Evolutionary conservation across 306 rosid genomes (phyloP).

Genomic region (Castanospermum australe): DNA sequence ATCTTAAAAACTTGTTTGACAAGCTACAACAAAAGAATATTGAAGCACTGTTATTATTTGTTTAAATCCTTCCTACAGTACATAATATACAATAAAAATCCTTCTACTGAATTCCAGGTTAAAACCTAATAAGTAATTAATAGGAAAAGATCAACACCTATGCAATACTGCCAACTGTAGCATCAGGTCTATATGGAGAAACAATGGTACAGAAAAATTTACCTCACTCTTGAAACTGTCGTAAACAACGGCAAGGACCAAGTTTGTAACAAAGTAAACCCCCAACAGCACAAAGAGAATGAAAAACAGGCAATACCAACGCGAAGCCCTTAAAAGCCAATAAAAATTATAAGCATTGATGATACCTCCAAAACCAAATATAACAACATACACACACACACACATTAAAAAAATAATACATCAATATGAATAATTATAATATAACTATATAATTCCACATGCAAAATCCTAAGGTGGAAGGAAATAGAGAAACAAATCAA

Average conservation of each 20-base stretch:
- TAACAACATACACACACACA: too few relatives aligned
- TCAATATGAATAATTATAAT: neutral
- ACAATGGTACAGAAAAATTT: conserved; percentile 22
- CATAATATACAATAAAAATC: conserved; percentile 11
- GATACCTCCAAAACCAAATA: too few relatives aligned
- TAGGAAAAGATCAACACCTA: conserved; percentile 1
- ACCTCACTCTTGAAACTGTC: conserved; percentile 96
- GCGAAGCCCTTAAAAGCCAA: conserved; percentile 73
- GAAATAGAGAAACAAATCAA: neutral
- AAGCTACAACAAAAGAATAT: conserved; percentile 58
- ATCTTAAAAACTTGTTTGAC: conserved; percentile 72
- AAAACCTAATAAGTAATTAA: conserved; percentile 14
- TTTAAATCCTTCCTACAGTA: conserved; percentile 23
- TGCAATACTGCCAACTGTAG: conserved; percentile 9
- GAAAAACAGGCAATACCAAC: conserved; percentile 83
- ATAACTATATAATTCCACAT: neutral
- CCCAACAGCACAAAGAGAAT: conserved; percentile 87
- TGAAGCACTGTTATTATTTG: conserved; percentile 24
- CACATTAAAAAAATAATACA: neutral
- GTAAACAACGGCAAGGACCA: conserved; percentile 95
- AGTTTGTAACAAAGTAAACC: conserved; percentile 91
- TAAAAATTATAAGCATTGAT: conserved; percentile 23
- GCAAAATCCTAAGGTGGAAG: neutral
- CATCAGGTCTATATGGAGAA: neutral
- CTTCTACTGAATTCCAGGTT: neutral